Evolutionary conservation across 2,329 filamentous ascomycete species (phyloP).

Genomic region (Trichoderma sp.): DNA sequence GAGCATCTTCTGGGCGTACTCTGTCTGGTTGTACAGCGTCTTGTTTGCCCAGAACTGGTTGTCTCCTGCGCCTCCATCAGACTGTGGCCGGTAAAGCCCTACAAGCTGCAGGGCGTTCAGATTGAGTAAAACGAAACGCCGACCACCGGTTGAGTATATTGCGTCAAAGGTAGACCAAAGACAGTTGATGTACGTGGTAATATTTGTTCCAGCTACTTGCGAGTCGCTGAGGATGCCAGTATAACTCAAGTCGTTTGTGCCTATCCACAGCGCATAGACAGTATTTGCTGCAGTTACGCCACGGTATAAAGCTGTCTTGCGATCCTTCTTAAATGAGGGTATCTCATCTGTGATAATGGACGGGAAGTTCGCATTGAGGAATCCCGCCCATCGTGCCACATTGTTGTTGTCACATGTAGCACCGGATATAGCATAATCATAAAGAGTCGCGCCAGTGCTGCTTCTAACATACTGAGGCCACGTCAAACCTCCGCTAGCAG

Average conservation of each 20-base stretch:
- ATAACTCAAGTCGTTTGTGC: constrained; percentile 74
- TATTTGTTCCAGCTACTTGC: constrained; percentile 58
- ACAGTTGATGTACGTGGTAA: constrained; percentile 68
- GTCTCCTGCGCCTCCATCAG: constrained; percentile 21
- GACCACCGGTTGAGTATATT: constrained; percentile 65
- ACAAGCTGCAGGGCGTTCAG: constrained; percentile 64
- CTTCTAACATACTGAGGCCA: constrained; percentile 71
- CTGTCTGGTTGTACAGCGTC: constrained; percentile 48
- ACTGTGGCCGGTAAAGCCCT: constrained; percentile 58
- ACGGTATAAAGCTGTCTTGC: constrained; percentile 42
- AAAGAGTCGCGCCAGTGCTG: constrained; percentile 56
- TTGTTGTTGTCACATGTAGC: constrained; percentile 73
- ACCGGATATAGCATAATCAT: constrained; percentile 72
- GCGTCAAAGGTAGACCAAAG: constrained; percentile 63
- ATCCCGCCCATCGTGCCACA: constrained; percentile 51
- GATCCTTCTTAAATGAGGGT: constrained; percentile 57
- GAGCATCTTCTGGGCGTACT: constrained; percentile 46
- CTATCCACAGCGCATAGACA: constrained; percentile 77
- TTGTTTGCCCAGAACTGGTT: constrained; percentile 49
- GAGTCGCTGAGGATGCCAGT: constrained; percentile 66
- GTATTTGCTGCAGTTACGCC: constrained; percentile 57
- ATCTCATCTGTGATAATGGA: constrained; percentile 63
- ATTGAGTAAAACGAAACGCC: constrained; percentile 74
- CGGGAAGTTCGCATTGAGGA: constrained; percentile 59
- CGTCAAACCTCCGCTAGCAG: constrained; percentile 64